phyloP scores from a whole-genome alignment of 805 yeast species.

The Scheffersomyces spartinae region DNA sequence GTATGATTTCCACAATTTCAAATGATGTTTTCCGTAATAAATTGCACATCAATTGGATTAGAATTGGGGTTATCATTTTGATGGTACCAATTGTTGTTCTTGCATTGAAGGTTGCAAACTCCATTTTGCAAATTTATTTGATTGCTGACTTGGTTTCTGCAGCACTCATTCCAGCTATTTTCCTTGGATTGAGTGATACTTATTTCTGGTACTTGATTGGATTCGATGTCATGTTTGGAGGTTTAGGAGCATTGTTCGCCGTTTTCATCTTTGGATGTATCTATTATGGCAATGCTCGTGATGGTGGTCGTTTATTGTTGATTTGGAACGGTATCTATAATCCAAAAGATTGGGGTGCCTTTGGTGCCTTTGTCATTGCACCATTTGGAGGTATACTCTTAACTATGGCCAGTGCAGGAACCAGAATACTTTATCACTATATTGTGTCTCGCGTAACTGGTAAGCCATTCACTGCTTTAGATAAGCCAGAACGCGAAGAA shows the following conservation, averaged over 20 bases:
- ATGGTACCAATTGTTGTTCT: slow-evolving; percentile 85
- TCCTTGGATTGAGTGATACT: slow-evolving; percentile 60
- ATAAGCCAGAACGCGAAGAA: slow-evolving; percentile 18
- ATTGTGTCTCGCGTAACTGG: slow-evolving; percentile 22
- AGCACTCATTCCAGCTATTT: slow-evolving; percentile 72
- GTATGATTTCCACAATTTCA: slow-evolving; percentile 78
- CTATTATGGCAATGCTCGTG: slow-evolving; percentile 59
- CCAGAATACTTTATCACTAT: slow-evolving; percentile 30
- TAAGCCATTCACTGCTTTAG: slow-evolving; percentile 33
- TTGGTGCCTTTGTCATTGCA: slow-evolving; percentile 89
- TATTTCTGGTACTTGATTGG: slow-evolving; percentile 62
- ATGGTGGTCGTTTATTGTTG: slow-evolving; percentile 67
- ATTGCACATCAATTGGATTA: slow-evolving; percentile 50
- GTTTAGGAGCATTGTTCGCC: slow-evolving; percentile 68
- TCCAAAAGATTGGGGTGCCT: slow-evolving; percentile 80
- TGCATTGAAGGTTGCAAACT: slow-evolving; percentile 71
- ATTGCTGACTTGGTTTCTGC: slow-evolving; percentile 88
- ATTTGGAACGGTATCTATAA: slow-evolving; percentile 73
- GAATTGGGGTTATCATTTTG: slow-evolving; percentile 58
- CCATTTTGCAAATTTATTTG: slow-evolving; percentile 75
- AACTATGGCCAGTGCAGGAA: slow-evolving; percentile 38
- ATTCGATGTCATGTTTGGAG: slow-evolving; percentile 73
- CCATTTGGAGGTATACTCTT: slow-evolving; percentile 69
- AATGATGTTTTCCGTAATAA: slow-evolving; percentile 84
- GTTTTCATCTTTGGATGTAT: slow-evolving; percentile 79